Base-by-base conservation (phyloP, 306 rosid species). In the Inga laurina region DNA sequence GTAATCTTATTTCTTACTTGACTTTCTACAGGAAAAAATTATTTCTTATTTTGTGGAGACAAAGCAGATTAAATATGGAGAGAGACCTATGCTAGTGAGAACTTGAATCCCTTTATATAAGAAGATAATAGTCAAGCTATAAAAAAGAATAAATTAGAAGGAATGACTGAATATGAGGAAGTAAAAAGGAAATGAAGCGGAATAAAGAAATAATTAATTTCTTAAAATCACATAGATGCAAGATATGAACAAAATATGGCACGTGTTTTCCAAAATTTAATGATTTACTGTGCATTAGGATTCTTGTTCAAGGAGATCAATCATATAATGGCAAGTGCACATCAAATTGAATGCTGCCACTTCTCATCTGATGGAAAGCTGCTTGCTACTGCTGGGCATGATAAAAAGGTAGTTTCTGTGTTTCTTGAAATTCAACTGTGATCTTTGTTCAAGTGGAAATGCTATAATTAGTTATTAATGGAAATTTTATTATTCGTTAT, bases 311-410 rank as follows among this genome's bases (percentile, higher is more conserved):
- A 79, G 75, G 95, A 93, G 82, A 85, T 82, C 56, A 83, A 59
- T 76, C 86, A 11, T 74, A 85, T 22, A 34, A 46, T 79, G 73
- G 95, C 92, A 44, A 89, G 97, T 85, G 68, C 88, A 11, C 85
- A 65, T 61, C 88, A 92, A 88, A 82, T 93, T 72, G 95, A 91
- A 83, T 90, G 97, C 54, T 95, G 97, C 81, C 87, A 93, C 85
- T 95, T 95, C 85, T 95, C 98, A 64, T 88, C 91, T 48, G 97
- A 65, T 32, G n/a, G 43, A 65, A 32, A 65, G 70, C 32, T 65
- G 21, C 70, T 65, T 32, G 70, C 70, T 76, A 95, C 94, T n/a
- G 97, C 92, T 84, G 98, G 97, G 69, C 90, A 81, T 43, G 95
- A 95, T 76, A 91, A 87, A 73, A 95, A 92, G 97, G 98, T 92